These are phyloP conservation scores for Mycena kentingensis DNA, from an alignment of 768 basidiomycete species.

Conservation along the genomic window DNA sequence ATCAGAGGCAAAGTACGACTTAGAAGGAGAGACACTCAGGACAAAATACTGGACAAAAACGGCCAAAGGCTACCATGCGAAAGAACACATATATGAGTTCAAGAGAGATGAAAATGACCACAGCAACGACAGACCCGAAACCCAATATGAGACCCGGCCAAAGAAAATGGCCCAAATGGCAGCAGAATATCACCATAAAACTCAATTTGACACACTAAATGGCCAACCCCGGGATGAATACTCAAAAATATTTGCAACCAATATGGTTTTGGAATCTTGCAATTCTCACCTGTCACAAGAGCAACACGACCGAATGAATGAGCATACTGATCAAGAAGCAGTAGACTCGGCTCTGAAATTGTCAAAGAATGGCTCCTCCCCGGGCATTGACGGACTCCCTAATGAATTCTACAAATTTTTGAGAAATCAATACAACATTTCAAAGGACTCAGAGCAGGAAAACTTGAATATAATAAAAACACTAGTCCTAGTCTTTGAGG, in stretches of 20 bases:
- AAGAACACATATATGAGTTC: conserved; percentile 1
- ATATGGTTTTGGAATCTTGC: neutral
- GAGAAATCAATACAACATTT: neutral
- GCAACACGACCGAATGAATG: neutral
- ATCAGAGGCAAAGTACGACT: neutral
- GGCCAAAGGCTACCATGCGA: neutral
- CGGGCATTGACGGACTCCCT: conserved; percentile 4
- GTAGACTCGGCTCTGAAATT: neutral
- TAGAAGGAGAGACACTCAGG: neutral
- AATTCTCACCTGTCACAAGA: neutral
- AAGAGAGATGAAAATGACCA: neutral
- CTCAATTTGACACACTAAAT: conserved; percentile 3
- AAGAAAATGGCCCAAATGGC: conserved; percentile 2
- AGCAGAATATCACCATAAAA: conserved; percentile 1
- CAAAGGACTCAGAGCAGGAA: neutral
- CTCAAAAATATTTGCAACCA: neutral
- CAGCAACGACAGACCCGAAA: neutral
- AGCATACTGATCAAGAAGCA: neutral
- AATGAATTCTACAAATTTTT: conserved; percentile 5
- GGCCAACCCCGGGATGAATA: conserved; percentile 6
- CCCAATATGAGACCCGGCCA: neutral
- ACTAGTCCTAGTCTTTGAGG: neutral
- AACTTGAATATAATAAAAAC: conserved; percentile 15
- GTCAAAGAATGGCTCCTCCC: neutral
- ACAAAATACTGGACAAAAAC: neutral